These are phyloP conservation scores for Hygrophoropsis aurantiaca DNA, from an alignment of 768 basidiomycete genomes.

Conservation along the genomic window DNA sequence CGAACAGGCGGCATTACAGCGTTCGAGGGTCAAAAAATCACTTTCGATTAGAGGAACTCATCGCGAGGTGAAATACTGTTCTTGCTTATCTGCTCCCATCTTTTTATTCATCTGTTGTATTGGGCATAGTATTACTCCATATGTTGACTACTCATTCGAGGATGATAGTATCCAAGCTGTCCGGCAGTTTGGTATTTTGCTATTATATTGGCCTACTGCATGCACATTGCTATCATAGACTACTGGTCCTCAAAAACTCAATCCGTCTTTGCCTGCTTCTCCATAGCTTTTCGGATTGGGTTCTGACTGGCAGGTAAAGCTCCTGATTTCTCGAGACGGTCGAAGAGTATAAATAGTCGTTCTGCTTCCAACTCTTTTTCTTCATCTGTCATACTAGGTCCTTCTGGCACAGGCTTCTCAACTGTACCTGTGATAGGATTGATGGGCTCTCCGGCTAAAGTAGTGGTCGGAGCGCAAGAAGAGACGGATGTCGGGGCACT, in stretches of 20 bases:
- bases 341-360: constrained; percentile 87
- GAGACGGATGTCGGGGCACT: constrained; percentile 46
- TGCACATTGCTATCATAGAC: not conserved
- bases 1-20: constrained; percentile 54
- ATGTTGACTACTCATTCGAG: not conserved
- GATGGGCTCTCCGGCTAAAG: constrained; percentile 46
- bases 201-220: not conserved
- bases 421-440: constrained; percentile 88
- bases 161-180: no score
- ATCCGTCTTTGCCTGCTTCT: constrained; percentile 28
- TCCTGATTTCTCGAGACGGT: constrained; percentile 79
- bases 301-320: constrained; percentile 64
- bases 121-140: not conserved
- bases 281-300: constrained; percentile 71
- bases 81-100: no score
- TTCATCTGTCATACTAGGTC: constrained; percentile 81
- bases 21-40: constrained; percentile 53
- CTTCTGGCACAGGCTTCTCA: constrained; percentile 33
- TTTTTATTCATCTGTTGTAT: not conserved
- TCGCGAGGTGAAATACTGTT: no score
- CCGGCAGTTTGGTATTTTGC: no score
- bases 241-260: not conserved
- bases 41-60: constrained; percentile 39
- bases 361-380: constrained; percentile 96
- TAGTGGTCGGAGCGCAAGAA: constrained; percentile 31